A percentile compares a stretch with the other conserved stretches of the same genome.
Conservation (phyloP, 176 grass and related monocot species). For the Metroxylon sagu region DNA sequence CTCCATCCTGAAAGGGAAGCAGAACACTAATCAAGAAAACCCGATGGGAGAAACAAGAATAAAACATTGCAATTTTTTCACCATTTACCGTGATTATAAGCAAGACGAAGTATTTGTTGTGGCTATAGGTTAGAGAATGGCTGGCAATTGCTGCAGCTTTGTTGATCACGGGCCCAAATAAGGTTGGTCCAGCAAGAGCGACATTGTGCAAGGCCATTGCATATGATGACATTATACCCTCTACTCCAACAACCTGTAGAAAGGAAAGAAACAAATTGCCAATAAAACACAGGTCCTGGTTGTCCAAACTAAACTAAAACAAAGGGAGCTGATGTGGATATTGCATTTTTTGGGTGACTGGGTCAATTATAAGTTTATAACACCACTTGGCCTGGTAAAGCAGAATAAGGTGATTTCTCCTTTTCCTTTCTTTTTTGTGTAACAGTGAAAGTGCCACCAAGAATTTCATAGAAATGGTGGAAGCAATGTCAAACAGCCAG, state of each 20-base stretch:
- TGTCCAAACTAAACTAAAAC: no score
- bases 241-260: slow-evolving; percentile 71
- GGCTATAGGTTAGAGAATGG: slow-evolving; percentile 54
- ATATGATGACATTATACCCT: slow-evolving; percentile 91
- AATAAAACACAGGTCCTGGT: neutral
- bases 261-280: slow-evolving; percentile 6
- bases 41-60: neutral
- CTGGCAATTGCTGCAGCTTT: slow-evolving; percentile 81
- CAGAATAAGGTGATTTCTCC: no score
- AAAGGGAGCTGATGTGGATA: no score
- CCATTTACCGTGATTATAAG: slow-evolving; percentile 79
- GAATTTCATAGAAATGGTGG: no score
- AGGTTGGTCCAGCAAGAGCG: slow-evolving; percentile 73
- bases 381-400: no score
- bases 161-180: slow-evolving; percentile 83
- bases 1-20: slow-evolving; percentile 57
- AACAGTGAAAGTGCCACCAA: no score
- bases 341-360: no score
- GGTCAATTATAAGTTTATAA: no score
- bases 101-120: slow-evolving; percentile 82
- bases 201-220: slow-evolving; percentile 49
- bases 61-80: neutral
- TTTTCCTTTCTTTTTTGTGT: no score
- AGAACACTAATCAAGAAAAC: neutral
- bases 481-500: no score